These are phyloP conservation scores for Solanum aculeatissimum DNA, from an alignment of 305 asterid species.

Conservation along the genomic window DNA sequence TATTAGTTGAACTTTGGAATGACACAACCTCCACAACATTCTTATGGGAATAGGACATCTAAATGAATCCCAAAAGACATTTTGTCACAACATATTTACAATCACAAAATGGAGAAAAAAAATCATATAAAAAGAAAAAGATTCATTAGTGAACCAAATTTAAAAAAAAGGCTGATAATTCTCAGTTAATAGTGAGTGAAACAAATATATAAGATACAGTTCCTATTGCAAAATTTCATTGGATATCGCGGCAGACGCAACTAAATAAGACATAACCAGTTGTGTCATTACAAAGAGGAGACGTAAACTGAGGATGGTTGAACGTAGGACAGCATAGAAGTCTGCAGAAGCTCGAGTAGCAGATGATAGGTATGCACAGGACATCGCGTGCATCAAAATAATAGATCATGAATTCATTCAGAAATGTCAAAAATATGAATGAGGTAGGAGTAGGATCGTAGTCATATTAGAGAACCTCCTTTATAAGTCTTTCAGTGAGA, in stretches of 20 bases:
- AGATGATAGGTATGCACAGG: not conserved
- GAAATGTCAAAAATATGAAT: not conserved
- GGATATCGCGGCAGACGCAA: not conserved
- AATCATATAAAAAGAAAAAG: too few species aligned
- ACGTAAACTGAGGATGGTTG: not conserved
- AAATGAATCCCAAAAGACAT: too few species aligned
- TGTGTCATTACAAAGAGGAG: not conserved
- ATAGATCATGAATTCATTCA: not conserved
- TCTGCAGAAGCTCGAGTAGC: not conserved
- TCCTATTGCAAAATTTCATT: not conserved
- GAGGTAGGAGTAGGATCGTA: not conserved
- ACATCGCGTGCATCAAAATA: not conserved
- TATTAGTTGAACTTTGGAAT: too few species aligned
- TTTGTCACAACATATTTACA: too few species aligned
- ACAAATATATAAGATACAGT: not conserved
- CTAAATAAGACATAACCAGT: not conserved
- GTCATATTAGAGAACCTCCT: slow-evolving; percentile 46
- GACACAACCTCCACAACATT: not conserved
- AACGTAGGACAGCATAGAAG: not conserved
- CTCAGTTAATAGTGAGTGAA: not conserved
- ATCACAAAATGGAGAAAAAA: too few species aligned
- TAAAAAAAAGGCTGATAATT: not conserved
- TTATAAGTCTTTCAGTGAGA: slow-evolving; percentile 52
- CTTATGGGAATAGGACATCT: too few species aligned
- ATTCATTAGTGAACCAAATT: too few species aligned